phyloP scores from a whole-genome alignment of 2,329 filamentous ascomycete genomes.

The Diaporthe capsici region DNA sequence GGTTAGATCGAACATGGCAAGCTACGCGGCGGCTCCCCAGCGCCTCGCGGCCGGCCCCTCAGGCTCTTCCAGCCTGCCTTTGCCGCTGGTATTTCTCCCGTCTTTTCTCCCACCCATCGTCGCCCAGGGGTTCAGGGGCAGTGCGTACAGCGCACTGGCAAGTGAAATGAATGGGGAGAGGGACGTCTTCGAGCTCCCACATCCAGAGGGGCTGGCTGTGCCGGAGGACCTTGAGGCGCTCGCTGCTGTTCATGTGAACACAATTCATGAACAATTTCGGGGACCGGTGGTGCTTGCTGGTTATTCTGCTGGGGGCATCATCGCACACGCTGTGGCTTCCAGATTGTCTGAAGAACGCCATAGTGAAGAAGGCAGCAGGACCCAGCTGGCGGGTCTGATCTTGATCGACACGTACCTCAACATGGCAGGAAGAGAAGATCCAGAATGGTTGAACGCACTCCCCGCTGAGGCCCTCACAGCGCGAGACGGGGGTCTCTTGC shows the following conservation, averaged over 20 bases:
- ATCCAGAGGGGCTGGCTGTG: conserved; percentile 1
- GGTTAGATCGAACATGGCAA: neutral
- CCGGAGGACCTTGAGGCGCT: neutral
- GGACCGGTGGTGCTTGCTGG: neutral
- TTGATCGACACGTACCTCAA: conserved; percentile 17
- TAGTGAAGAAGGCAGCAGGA: too few relatives aligned
- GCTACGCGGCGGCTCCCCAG: neutral
- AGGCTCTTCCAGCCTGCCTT: neutral
- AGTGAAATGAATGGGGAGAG: neutral
- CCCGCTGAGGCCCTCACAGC: neutral
- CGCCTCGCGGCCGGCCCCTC: neutral
- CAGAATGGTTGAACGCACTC: neutral
- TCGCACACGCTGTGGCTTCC: neutral
- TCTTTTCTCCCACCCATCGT: conserved; percentile 1
- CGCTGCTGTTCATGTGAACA: neutral
- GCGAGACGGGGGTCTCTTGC: neutral
- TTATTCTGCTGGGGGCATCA: neutral
- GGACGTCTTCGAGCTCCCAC: conserved; percentile 11
- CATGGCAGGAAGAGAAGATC: neutral
- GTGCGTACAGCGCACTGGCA: neutral
- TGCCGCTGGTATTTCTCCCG: neutral
- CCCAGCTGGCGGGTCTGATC: neutral
- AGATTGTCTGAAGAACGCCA: neutral
- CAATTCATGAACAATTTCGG: neutral
- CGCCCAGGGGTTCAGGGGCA: neutral